phyloP scores from a whole-genome alignment of 1,139 yeast genomes.

The Casaregolazyma lundiana region DNA sequence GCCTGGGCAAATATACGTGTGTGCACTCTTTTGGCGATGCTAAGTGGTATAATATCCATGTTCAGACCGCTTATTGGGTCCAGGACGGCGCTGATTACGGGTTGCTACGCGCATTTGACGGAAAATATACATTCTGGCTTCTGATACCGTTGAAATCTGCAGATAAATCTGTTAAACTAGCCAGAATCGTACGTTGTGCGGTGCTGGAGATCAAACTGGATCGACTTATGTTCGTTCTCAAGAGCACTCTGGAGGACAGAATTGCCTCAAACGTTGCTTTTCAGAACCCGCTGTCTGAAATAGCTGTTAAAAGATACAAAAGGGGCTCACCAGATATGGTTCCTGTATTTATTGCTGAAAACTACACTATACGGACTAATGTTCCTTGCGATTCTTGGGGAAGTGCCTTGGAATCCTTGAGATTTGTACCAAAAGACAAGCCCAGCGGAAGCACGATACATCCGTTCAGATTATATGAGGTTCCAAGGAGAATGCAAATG shows the following conservation, averaged over 20 bases:
- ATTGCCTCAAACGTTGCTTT: background rate
- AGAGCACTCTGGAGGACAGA: background rate
- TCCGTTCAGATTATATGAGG: background rate
- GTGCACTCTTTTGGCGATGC: slow-evolving; percentile 2
- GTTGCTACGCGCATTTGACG: slow-evolving; percentile 3
- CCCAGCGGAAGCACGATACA: background rate
- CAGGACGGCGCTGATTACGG: background rate
- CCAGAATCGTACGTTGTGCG: background rate
- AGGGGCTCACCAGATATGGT: background rate
- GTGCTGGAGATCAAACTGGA: slow-evolving; percentile 10
- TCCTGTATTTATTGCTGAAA: slow-evolving; percentile 6
- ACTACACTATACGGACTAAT: background rate
- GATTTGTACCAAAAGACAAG: background rate
- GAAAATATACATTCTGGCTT: slow-evolving; percentile 1
- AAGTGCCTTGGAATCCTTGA: background rate
- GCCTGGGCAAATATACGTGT: background rate
- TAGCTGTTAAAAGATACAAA: background rate
- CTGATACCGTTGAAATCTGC: background rate
- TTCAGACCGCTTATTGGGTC: background rate
- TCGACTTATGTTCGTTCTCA: slow-evolving; percentile 2
- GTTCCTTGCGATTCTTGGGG: background rate
- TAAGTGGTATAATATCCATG: slow-evolving; percentile 2
- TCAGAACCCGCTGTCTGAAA: slow-evolving; percentile 4
- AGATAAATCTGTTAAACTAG: background rate
- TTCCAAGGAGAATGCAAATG: slow-evolving; percentile 8